Conservation (phyloP, 169 alveolate genomes). For the Condylostoma magnum region DNA sequence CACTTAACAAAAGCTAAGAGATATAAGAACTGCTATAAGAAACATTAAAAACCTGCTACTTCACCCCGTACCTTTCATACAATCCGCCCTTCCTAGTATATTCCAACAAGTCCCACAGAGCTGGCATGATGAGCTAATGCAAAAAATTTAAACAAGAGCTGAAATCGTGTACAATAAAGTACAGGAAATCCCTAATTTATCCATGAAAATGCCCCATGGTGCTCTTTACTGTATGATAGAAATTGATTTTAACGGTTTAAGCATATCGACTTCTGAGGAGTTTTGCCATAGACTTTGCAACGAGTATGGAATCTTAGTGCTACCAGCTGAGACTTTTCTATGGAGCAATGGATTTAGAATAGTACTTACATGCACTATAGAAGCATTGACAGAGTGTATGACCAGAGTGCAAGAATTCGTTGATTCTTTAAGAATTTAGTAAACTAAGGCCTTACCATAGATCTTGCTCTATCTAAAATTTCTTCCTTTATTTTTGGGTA, state of each 20-base stretch:
- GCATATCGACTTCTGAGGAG: not conserved
- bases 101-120: not conserved
- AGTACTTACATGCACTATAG: not conserved
- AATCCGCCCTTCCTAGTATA: conserved; percentile 34
- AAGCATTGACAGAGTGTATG: not conserved
- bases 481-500: conserved; percentile 83
- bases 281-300: conserved; percentile 1
- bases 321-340: conserved; percentile 17
- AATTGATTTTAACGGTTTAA: not conserved
- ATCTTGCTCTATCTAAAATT: conserved; percentile 66
- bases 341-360: not conserved
- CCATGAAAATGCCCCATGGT: not conserved
- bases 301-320: not conserved
- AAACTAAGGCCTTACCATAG: conserved; percentile 27
- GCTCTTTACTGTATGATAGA: conserved; percentile 10
- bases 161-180: not conserved
- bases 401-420: not conserved
- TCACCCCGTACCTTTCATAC: conserved; percentile 33
- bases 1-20: conserved; percentile 19
- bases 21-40: conserved; percentile 13
- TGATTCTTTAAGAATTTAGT: not conserved
- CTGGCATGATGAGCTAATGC: not conserved
- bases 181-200: not conserved
- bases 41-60: conserved; percentile 23
- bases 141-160: conserved; percentile 3